phyloP scores from a whole-genome alignment of 768 basidiomycete species.

The Galerina sulciceps region DNA sequence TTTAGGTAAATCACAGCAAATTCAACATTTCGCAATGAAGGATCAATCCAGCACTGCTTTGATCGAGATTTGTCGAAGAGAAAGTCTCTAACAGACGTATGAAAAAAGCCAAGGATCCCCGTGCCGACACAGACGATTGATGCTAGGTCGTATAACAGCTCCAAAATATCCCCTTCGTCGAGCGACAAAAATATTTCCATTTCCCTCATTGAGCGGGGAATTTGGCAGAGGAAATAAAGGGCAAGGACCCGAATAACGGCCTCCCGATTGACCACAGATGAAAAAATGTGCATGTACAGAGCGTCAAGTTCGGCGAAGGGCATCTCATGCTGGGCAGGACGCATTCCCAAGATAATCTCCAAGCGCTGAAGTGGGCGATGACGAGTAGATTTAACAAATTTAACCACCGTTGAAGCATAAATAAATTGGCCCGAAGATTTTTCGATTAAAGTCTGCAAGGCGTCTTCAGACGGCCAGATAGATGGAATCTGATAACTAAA shows the following conservation, averaged over 20 bases:
- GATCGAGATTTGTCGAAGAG: conserved; percentile 1
- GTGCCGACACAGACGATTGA: neutral
- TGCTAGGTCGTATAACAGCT: neutral
- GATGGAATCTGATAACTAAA: neutral
- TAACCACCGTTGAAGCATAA: conserved; percentile 13
- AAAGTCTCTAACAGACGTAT: conserved; percentile 4
- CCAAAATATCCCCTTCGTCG: neutral
- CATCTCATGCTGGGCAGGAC: neutral
- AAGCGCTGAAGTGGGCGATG: neutral
- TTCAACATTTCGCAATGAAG: neutral
- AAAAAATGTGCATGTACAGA: conserved; percentile 6
- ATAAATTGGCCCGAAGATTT: conserved; percentile 20
- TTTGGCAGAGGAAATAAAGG: neutral
- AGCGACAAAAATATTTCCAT: neutral
- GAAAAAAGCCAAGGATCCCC: neutral
- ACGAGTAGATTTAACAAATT: conserved; percentile 1
- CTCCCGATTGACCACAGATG: neutral
- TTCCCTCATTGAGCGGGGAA: neutral
- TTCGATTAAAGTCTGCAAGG: neutral
- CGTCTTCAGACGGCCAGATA: conserved; percentile 1
- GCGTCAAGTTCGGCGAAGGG: conserved; percentile 14
- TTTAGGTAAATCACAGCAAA: neutral
- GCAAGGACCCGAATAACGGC: neutral
- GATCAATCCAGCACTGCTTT: neutral
- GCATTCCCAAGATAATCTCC: conserved; percentile 1